Conservation (phyloP, 1,284 basidiomycete species). For the Ganoderma leucocontextum region DNA sequence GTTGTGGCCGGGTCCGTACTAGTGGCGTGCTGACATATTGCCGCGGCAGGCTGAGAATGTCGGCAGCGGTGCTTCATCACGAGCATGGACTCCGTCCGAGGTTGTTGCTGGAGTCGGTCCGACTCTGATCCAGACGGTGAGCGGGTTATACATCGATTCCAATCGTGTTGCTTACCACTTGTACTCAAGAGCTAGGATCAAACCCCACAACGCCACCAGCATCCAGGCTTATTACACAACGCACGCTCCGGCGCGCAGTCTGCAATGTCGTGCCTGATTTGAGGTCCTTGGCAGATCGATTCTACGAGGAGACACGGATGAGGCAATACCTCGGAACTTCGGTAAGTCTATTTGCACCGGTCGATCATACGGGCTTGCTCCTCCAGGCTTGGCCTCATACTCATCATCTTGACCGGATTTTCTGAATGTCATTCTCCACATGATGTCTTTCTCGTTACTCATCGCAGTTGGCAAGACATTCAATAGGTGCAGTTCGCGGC, state of each 20-base stretch:
- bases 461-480: neutral
- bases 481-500: neutral
- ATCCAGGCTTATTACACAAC: neutral
- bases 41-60: neutral
- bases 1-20: neutral
- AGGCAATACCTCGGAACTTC: conserved; percentile 7
- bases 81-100: conserved; percentile 4
- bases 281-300: neutral
- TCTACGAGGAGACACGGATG: neutral
- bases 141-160: neutral
- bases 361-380: neutral
- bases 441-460: neutral
- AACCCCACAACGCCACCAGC: neutral
- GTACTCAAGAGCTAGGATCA: too few species aligned
- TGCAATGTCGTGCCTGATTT: neutral
- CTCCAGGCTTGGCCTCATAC: neutral
- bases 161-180: too few species aligned
- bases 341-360: neutral
- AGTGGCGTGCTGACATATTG: neutral
- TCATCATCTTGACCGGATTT: neutral
- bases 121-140: neutral
- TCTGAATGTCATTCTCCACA: conserved; percentile 3
- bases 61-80: neutral
- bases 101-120: conserved; percentile 1
- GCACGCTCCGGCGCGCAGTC: neutral